phyloP scores from a whole-genome alignment of 306 rosid genomes.

The Myrica gale region DNA sequence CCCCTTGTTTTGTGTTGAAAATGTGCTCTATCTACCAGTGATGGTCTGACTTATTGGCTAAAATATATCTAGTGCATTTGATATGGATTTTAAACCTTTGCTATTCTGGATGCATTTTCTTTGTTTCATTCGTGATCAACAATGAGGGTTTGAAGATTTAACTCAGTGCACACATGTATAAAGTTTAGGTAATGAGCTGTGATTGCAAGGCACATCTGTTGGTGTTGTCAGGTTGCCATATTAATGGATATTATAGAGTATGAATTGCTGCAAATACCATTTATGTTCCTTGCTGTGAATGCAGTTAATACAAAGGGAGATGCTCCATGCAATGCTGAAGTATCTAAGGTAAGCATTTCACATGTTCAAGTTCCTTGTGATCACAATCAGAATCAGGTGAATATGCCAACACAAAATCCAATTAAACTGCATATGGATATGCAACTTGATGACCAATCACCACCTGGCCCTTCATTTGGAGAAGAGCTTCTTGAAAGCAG shows the following conservation, averaged over 20 bases:
- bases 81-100: background rate
- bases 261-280: conserved; percentile 9
- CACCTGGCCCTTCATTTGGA: conserved; percentile 7
- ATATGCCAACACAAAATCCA: background rate
- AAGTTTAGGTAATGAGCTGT: background rate
- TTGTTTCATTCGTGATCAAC: background rate
- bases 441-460: conserved; percentile 2
- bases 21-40: no score
- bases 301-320: conserved; percentile 22
- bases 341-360: conserved; percentile 12
- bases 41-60: background rate
- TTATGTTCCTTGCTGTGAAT: conserved; percentile 8
- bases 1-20: background rate
- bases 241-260: background rate
- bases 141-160: background rate
- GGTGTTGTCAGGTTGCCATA: background rate
- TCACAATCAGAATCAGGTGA: background rate
- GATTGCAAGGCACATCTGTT: background rate
- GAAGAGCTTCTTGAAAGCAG: conserved; percentile 19
- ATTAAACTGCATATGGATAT: conserved; percentile 3
- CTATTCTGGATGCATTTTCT: background rate
- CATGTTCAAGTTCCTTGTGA: conserved; percentile 3
- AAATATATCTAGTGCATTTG: no score
- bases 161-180: background rate
- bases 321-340: conserved; percentile 1